phyloP scores from a whole-genome alignment of 2,329 filamentous ascomycete genomes.

The Xylaria sp. region DNA sequence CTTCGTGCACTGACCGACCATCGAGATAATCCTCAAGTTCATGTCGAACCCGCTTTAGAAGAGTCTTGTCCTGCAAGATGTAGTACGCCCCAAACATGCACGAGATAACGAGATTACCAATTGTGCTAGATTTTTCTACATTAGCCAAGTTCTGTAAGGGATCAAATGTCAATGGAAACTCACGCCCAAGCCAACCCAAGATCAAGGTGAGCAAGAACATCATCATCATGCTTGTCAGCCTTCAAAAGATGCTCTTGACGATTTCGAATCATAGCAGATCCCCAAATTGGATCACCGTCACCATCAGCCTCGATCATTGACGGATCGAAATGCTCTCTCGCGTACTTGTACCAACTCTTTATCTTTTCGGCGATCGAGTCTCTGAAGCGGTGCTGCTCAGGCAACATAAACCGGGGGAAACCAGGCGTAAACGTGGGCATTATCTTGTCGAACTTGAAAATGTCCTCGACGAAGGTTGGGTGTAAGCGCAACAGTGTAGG shows the following conservation, averaged over 20 bases:
- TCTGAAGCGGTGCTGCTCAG: constrained; percentile 20
- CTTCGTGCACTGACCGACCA: constrained; percentile 12
- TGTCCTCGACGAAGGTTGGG: constrained; percentile 26
- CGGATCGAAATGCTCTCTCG: constrained; percentile 25
- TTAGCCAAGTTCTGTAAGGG: constrained; percentile 4
- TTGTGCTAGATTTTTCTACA: constrained; percentile 8
- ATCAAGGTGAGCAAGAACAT: constrained; percentile 26
- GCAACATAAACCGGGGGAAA: constrained; percentile 24
- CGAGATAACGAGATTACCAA: constrained; percentile 26
- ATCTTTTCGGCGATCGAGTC: constrained; percentile 20
- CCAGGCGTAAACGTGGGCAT: constrained; percentile 27
- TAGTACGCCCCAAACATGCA: constrained; percentile 28
- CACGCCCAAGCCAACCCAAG: constrained; percentile 33
- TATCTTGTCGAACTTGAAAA: constrained; percentile 28
- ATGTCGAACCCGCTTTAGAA: constrained; percentile 22
- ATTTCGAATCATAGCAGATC: constrained; percentile 28
- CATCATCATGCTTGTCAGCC: constrained; percentile 27
- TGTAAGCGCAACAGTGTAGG: constrained; percentile 27
- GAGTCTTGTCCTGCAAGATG: constrained; percentile 26
- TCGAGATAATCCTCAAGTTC: constrained; percentile 21
- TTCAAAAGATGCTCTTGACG: constrained; percentile 28
- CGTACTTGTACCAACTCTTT: constrained; percentile 31
- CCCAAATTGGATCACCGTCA: constrained; percentile 33
- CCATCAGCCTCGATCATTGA: constrained; percentile 26
- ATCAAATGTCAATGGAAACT: not conserved